These are phyloP conservation scores for Fonsecaea erecta DNA, from an alignment of 2,329 filamentous ascomycete genomes.

Conservation along the genomic window DNA sequence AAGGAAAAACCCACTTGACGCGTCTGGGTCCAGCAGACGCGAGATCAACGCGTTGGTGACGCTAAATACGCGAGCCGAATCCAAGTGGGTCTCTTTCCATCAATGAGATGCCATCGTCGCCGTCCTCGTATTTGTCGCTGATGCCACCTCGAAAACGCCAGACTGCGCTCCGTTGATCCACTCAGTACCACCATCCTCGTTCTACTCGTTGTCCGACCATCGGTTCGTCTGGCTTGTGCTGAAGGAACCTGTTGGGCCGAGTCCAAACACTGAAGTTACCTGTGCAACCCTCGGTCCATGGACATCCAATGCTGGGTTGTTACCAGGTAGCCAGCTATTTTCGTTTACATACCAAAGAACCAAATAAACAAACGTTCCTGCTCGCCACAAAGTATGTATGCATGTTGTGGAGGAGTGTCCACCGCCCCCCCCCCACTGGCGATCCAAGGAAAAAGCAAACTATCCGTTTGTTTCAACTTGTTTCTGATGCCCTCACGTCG, in stretches of 20 bases:
- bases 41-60: slow-evolving; percentile 8
- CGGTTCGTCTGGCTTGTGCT: background rate
- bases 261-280: background rate
- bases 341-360: too few relatives aligned
- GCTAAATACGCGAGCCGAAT: slow-evolving; percentile 1
- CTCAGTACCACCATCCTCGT: background rate
- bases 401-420: background rate
- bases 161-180: background rate
- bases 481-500: background rate
- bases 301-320: background rate
- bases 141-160: slow-evolving; percentile 3
- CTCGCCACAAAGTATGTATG: background rate
- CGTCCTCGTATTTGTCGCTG: background rate
- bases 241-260: background rate
- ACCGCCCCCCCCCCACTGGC: background rate
- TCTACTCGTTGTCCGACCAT: background rate
- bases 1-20: slow-evolving; percentile 6
- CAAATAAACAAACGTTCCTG: background rate
- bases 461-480: background rate
- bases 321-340: background rate
- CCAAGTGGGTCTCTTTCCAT: background rate
- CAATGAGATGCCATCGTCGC: background rate
- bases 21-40: slow-evolving; percentile 17
- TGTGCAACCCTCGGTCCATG: too few relatives aligned
- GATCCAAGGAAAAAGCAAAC: background rate